A percentile compares a stretch with the other conserved stretches of the same genome.
Conservation (phyloP, 2,329 filamentous ascomycete species). For the Phaeosphaeriaceae sp. region DNA sequence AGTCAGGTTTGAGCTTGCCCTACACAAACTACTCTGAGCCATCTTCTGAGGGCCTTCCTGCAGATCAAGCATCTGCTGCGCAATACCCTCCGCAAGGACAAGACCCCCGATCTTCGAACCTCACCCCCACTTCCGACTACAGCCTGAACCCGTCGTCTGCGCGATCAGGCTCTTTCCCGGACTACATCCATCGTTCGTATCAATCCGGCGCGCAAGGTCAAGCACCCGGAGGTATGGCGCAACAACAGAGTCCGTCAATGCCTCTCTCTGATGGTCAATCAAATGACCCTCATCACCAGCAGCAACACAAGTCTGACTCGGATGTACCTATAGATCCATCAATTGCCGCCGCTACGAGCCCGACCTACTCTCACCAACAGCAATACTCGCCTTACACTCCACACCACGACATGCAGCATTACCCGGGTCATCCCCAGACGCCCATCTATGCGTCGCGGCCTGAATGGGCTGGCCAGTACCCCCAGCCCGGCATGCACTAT, state of each 20-base stretch:
- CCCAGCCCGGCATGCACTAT: slow-evolving; percentile 52
- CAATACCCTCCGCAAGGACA: slow-evolving; percentile 80
- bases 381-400: slow-evolving; percentile 88
- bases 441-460: slow-evolving; percentile 72
- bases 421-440: slow-evolving; percentile 66
- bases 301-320: slow-evolving; percentile 88
- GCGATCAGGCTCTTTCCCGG: slow-evolving; percentile 84
- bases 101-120: slow-evolving; percentile 76
- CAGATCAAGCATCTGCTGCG: slow-evolving; percentile 94
- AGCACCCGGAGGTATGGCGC: slow-evolving; percentile 91
- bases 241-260: slow-evolving; percentile 98
- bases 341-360: slow-evolving; percentile 90
- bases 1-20: slow-evolving; percentile 64
- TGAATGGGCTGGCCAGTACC: slow-evolving; percentile 73
- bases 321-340: slow-evolving; percentile 99
- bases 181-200: slow-evolving; percentile 84
- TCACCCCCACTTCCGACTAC: slow-evolving; percentile 91
- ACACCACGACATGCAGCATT: slow-evolving; percentile 84
- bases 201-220: slow-evolving; percentile 75
- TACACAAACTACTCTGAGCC: slow-evolving; percentile 62
- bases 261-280: slow-evolving; percentile 79
- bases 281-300: slow-evolving; percentile 71
- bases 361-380: slow-evolving; percentile 80
- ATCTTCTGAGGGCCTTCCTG: slow-evolving; percentile 82
- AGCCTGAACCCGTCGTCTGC: slow-evolving; percentile 76